Base-by-base conservation (phyloP, 176 grass and related monocot species). In the Zoysia japonica region DNA sequence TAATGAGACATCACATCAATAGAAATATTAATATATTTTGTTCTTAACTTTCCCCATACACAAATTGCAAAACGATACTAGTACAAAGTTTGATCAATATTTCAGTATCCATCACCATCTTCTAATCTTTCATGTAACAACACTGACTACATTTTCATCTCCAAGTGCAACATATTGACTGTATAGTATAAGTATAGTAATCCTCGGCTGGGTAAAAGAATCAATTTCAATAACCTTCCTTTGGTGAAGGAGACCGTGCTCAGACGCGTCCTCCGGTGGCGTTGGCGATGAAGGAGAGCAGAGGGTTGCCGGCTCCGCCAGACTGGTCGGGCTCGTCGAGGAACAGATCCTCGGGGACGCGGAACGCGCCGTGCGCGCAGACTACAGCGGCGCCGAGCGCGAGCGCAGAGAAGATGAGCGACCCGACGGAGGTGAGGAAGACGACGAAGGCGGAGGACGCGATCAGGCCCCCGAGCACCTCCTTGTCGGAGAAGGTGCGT, bases 361-460 rank as follows among this genome's bases (percentile, higher is more conserved):
- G 83, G 68, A 71, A 86, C 14, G 89, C 80, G 1, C 92, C 89
- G 12, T 94, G 92, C 64, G 85, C 82, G 45, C 83, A 91, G 40
- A 94, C 84, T 9, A 87, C 42, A 6, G 73, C 68, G 17, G 83
- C 80, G 2, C 89, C 86, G 5, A 91, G 78, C 5, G 87, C 77
- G 57, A 96, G 85, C 40, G 87, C 93, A 35, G 89, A 92, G 89
- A 92, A 84, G 50, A 92, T 83, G 74, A 95, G 85, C 7, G 84
- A 89, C 11, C 89, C 84, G 13, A 95, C 85, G 5, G 87, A 90
- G 53, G 93, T 92, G 78, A 96, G 87, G 82, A 96, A 88, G 75
- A 96, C 61, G 11, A 90, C 85, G 74, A 96, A 79, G 5, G 87
- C 39, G 38, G 93, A 96, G 10, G 89, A 6, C 1, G 87, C 65